Conservation (phyloP, 23 red algal species). For the Gracilaria domingensis region DNA sequence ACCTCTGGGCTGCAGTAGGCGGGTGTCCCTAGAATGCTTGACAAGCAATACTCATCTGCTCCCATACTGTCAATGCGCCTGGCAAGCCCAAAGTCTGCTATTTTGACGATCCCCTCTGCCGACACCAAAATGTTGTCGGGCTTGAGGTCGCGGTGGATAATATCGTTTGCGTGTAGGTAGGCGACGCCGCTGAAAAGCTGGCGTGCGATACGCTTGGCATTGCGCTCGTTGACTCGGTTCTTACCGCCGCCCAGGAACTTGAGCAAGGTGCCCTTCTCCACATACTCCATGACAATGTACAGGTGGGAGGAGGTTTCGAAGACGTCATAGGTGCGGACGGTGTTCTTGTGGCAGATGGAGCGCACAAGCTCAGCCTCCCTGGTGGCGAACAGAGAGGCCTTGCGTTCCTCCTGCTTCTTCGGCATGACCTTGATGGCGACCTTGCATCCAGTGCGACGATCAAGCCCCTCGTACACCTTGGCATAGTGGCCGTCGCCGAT, state of each 20-base stretch:
- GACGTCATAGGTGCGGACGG: slow-evolving; percentile 42
- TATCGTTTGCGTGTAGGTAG: slow-evolving; percentile 82
- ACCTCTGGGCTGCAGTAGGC: slow-evolving; percentile 94
- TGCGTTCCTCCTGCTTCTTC: slow-evolving; percentile 43
- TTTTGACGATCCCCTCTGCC: slow-evolving; percentile 75
- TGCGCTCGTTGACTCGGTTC: slow-evolving; percentile 68
- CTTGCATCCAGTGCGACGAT: slow-evolving; percentile 38
- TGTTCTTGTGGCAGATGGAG: slow-evolving; percentile 40
- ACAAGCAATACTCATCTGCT: slow-evolving; percentile 42
- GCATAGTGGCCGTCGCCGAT: slow-evolving; percentile 68
- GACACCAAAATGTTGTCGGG: slow-evolving; percentile 90
- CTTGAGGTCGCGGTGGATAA: slow-evolving; percentile 97
- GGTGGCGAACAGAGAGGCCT: slow-evolving; percentile 28
- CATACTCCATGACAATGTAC: slow-evolving; percentile 65
- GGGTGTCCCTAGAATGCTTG: slow-evolving; percentile 73
- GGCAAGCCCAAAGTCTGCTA: slow-evolving; percentile 93
- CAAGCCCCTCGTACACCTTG: slow-evolving; percentile 41
- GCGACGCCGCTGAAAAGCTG: slow-evolving; percentile 85
- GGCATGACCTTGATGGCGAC: slow-evolving; percentile 53
- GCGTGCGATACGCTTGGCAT: slow-evolving; percentile 48
- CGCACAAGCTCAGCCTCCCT: slow-evolving; percentile 62
- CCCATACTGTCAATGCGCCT: slow-evolving; percentile 66
- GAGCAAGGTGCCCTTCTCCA: slow-evolving; percentile 35
- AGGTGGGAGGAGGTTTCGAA: slow-evolving; percentile 53
- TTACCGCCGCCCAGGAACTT: slow-evolving; percentile 23